Evolutionary conservation across 345 rosid species (phyloP), one percentile per base, ranked within the genome.

Genomic region (Acer campestre): DNA sequence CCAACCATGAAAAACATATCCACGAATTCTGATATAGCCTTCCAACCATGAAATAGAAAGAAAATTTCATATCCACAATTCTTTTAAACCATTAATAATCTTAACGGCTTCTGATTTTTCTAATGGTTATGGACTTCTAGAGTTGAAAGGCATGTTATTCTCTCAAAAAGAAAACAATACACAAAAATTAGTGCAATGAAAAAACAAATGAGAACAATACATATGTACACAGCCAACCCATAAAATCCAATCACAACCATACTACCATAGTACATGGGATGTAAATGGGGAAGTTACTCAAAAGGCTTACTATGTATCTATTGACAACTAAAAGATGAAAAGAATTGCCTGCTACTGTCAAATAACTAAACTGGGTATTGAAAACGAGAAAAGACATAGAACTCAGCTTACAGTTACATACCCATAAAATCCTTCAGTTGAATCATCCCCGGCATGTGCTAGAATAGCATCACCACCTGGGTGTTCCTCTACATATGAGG

Each of bases 401-500:
- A 67, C 40, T 64, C 68, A 44, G 71, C 25, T 23, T 61, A 65
- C 14, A 73, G 59, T 72, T 61, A 23, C 84, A 75, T 88, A 90
- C 97, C 99, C 97, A 71, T 56, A 94, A 86, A 96, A 96, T 3
- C 99, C 99, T 79, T 88, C 86, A 3, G 95, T 96, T 2, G 99
- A 92, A 89, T 96, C 97, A 84, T 86, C 94, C 42, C 99, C 99
- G 7, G 99, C 98, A 77, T 93, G 92, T 59, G 79, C 85, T 67
- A 96, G 88, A 78, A 96, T 96, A 65, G 98, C 90, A 71, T 96
- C 99, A 59, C 95, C 99, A 74, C 99, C 98, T 13, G 98, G 99
- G 74, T 96, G 98, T 70, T 92, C 99, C 83, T 92, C 98, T 59
- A 96, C 99, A 59, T 92, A 96, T 2, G 98, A 86, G 72, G 99